Evolutionary conservation across 495 filamentous ascomycete genomes (phyloP), one percentile per base, ranked within the genome.

Genomic region (Aspergillus avenaceus): DNA sequence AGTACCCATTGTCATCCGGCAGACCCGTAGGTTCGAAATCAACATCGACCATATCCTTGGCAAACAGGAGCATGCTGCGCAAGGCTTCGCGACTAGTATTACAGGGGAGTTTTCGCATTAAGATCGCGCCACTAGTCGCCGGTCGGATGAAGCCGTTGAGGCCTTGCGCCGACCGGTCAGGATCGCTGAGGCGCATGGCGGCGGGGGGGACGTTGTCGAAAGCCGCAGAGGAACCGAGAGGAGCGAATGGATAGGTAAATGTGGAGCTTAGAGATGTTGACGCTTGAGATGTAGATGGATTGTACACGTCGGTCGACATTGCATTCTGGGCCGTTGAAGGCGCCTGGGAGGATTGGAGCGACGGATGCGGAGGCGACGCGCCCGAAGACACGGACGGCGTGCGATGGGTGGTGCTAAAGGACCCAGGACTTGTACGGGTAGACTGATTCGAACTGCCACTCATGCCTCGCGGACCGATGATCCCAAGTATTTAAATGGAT

Each of bases 61-160:
- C 87, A 63, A 91, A 95, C 12, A 93, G 73, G 13, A 95, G 76
- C 84, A 96, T 91, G 53, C 85, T 79, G 52, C 85, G 82, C 51
- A 96, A 72, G 31, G 81, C 77, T 49, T 91, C 86, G 47, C 83
- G 76, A 43, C 79, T 83, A 16, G 83, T 91, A 58, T 85, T 88
- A 45, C 73, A 63, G 6, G 91, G 87, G 0, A 96, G 78, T 58
- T 83, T 86, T 54, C 87, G 87, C 70, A 96, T 85, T 42, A 88
- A 65, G 45, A 82, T 84, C 64, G 74, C 78, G 58, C 70, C 71
- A 46, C 67, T 68, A 22, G 60, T 66, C 31, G 37, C 58, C 5
- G 59, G 44, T 47, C 71, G 70, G 44, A 60, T 56, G 38, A 74
- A 65, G 56, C 66, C 71, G 55, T 76, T 75, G 36, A 78, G 72